phyloP scores from a whole-genome alignment of 768 basidiomycete species.

The Boletus eberwhitei region DNA sequence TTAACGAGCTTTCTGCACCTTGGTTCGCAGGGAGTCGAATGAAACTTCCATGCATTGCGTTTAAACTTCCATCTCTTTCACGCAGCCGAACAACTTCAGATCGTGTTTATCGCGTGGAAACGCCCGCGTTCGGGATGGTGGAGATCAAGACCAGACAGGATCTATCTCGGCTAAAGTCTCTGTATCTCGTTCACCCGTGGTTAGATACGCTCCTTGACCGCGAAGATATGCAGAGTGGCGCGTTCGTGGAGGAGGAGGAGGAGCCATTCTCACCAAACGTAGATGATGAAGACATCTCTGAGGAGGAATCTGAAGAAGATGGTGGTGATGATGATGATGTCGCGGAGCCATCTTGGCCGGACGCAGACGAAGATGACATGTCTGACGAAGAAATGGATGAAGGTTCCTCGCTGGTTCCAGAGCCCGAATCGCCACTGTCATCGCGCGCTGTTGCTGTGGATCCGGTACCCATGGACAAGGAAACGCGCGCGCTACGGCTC shows the following conservation, averaged over 20 bases:
- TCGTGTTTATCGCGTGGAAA: not conserved
- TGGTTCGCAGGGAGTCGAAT: slow-evolving; percentile 6
- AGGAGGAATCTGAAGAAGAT: not conserved
- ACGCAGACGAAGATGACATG: not conserved
- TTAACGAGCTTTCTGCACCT: not conserved
- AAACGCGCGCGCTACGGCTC: not conserved
- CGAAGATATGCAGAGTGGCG: not conserved
- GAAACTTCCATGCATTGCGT: slow-evolving; percentile 5
- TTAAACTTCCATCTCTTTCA: not conserved
- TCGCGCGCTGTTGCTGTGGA: too few species aligned
- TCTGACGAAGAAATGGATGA: not conserved
- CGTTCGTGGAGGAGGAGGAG: not conserved
- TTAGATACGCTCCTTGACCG: not conserved
- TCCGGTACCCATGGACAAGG: not conserved
- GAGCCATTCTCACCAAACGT: not conserved
- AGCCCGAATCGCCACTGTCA: not conserved
- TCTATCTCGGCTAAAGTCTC: not conserved
- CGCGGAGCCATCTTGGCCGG: not conserved
- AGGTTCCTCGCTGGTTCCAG: not conserved
- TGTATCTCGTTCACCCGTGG: slow-evolving; percentile 7
- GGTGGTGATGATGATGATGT: not conserved
- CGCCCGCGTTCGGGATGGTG: not conserved
- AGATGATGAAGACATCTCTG: not conserved
- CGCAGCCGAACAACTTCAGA: not conserved
- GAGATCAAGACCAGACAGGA: not conserved